Evolutionary conservation across 345 rosid genomes (phyloP), one percentile per base, ranked within the genome.

Genomic region (Capsella bursapastoris): DNA sequence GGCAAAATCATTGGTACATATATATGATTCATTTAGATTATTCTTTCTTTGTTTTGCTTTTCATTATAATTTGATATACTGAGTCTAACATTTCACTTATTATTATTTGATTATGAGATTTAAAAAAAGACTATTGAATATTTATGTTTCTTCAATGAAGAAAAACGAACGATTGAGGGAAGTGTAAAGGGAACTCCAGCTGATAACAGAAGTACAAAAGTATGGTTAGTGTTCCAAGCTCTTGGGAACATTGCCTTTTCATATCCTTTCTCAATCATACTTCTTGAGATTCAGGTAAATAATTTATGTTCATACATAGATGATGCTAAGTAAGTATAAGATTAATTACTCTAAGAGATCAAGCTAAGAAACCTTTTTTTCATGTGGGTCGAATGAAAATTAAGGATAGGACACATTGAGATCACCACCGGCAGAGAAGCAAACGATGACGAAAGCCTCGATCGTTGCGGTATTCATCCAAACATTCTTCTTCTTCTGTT

Each of bases 231-330:
- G 68, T 64, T 91, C 49, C 96, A 89, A 77, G 90, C 96, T 35
- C 82, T 91, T 31, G 97, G 97, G 73, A 90, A 90, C 60, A 86
- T 87, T 56, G 96, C 97, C 62, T 89, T 92, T 74, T 83, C 97
- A 25, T 90, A 90, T 73, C 89, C 92, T 38, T 90, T 6, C 66
- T 80, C 97, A 9, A 0, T 79, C 43, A 83, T 90, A 77, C 90
- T 92, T 40, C 76, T 92, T 5, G 94, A 88, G 72, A 90, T 92
- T 73, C 90, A 89, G 91, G 97, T 86, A 72, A 43, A 31, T 22
- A 44, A 48, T 38, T 45, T 48, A 40, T 44, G 8, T 58, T 47
- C 9, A 7, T 34, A 35, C 9, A 35, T 4, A 34, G 35, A 15
- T 34, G 48, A 70, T 35, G 28, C 66, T 8, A 48, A 35, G 49